phyloP scores from a whole-genome alignment of 2,329 filamentous ascomycete genomes.

The Aspergillus niger region DNA sequence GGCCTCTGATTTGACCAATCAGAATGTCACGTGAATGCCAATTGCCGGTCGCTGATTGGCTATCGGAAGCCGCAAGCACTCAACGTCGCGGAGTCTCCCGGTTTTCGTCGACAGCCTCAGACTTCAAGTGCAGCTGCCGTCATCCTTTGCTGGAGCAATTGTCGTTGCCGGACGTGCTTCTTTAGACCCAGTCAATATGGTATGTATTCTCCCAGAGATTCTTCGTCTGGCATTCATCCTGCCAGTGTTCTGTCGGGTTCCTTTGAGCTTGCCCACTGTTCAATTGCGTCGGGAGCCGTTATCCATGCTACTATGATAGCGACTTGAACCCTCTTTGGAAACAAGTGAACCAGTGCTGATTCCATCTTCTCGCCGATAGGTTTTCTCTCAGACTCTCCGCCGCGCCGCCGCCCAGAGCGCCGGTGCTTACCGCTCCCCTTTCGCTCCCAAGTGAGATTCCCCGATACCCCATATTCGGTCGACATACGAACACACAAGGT shows the following conservation, averaged over 20 bases:
- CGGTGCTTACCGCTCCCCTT: constrained; percentile 56
- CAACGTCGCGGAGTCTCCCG: constrained; percentile 34
- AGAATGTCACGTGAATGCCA: constrained; percentile 22
- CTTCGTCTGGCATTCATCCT: not conserved
- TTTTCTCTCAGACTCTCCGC: constrained; percentile 38
- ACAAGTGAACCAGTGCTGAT: constrained; percentile 20
- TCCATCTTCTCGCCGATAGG: constrained; percentile 19
- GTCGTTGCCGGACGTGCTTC: constrained; percentile 28
- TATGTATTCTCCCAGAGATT: constrained; percentile 20
- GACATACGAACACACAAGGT: not conserved
- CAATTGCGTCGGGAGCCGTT: not conserved
- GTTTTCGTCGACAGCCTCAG: constrained; percentile 35
- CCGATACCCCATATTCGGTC: constrained; percentile 5
- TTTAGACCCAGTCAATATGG: constrained; percentile 33
- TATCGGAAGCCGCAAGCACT: constrained; percentile 22
- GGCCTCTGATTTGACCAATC: constrained; percentile 20
- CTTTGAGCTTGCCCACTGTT: not conserved
- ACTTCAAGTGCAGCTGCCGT: constrained; percentile 18
- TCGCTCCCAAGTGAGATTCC: constrained; percentile 57
- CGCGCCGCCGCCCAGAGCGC: constrained; percentile 40
- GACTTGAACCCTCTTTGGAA: not conserved
- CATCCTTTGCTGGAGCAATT: constrained; percentile 29
- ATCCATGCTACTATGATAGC: not conserved
- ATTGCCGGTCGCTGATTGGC: constrained; percentile 31
- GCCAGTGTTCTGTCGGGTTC: not conserved